Percentiles rank a stretch among this genome's conserved stretches.
Evolutionary conservation across 2,329 filamentous ascomycete species (phyloP).

Genomic region (Calonectria pteridis): DNA sequence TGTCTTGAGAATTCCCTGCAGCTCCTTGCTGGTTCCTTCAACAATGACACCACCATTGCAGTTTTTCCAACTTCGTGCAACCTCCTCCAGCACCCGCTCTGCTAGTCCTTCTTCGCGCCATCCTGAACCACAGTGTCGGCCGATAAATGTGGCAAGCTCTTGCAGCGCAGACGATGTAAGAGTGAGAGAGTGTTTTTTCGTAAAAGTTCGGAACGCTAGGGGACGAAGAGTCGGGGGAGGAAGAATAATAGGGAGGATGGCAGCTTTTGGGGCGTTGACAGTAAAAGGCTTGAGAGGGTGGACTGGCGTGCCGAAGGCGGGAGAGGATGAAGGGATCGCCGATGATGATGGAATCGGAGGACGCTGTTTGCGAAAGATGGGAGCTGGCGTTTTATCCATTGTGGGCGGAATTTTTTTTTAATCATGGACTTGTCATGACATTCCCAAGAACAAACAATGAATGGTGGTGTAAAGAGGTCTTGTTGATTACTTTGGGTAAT

Average conservation of each 20-base stretch:
- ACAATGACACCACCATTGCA: conserved; percentile 91
- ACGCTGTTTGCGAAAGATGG: conserved; percentile 53
- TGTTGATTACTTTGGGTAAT: conserved; percentile 9
- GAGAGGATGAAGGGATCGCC: conserved; percentile 86
- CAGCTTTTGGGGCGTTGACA: conserved; percentile 65
- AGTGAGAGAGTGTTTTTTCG: conserved; percentile 96
- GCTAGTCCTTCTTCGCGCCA: conserved; percentile 97
- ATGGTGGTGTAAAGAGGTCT: background rate
- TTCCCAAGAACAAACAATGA: background rate
- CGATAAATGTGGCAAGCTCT: conserved; percentile 88
- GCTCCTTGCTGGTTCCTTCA: conserved; percentile 79
- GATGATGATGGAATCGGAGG: conserved; percentile 59
- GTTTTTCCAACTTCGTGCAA: conserved; percentile 92
- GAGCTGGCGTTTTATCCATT: conserved; percentile 56
- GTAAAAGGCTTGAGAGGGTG: conserved; percentile 79
- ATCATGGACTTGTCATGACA: conserved; percentile 35
- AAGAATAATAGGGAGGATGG: conserved; percentile 89
- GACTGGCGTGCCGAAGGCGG: conserved; percentile 88
- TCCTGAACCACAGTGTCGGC: conserved; percentile 92
- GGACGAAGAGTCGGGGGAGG: conserved; percentile 89
- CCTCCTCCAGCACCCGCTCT: conserved; percentile 91
- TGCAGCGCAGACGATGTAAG: conserved; percentile 89
- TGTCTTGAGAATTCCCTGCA: conserved; percentile 86
- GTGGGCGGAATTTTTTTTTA: background rate
- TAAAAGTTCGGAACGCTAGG: conserved; percentile 94